phyloP scores from a whole-genome alignment of 2,329 filamentous ascomycete species.

The Rugonectria rugulosa region DNA sequence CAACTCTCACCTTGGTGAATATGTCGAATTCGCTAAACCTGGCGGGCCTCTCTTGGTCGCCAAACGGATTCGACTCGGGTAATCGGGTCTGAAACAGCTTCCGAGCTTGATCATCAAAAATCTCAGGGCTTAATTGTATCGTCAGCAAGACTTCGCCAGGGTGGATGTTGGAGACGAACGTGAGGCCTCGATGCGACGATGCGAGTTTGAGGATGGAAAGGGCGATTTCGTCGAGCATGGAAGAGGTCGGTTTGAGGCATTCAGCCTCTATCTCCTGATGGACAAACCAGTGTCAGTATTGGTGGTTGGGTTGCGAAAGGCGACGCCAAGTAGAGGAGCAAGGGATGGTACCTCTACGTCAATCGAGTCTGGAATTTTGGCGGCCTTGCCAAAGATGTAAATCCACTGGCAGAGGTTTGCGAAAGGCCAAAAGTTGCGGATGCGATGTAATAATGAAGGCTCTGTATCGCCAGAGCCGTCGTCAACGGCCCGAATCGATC shows the following conservation, averaged over 20 bases:
- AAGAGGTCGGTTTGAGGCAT: conserved; percentile 81
- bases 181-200: conserved; percentile 90
- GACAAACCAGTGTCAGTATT: conserved; percentile 3
- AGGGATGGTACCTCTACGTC: conserved; percentile 78
- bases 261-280: conserved; percentile 84
- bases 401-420: conserved; percentile 94
- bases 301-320: conserved; percentile 1
- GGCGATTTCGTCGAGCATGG: conserved; percentile 80
- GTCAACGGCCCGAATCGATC: conserved; percentile 31
- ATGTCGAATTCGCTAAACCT: conserved; percentile 85
- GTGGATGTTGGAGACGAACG: conserved; percentile 63
- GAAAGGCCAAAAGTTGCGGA: conserved; percentile 96
- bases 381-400: conserved; percentile 84
- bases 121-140: conserved; percentile 68
- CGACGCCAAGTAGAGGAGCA: background rate
- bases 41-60: conserved; percentile 73
- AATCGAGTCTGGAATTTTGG: conserved; percentile 89
- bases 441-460: conserved; percentile 58
- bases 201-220: conserved; percentile 89
- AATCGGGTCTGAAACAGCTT: conserved; percentile 88
- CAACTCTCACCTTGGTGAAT: conserved; percentile 73
- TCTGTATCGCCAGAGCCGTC: conserved; percentile 25
- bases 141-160: conserved; percentile 14
- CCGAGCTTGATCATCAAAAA: conserved; percentile 92
- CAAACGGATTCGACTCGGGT: conserved; percentile 83